Evolutionary conservation across 441 rosid genomes (phyloP), one percentile per base, ranked within the genome.

Genomic region (Aleurites moluccanus): DNA sequence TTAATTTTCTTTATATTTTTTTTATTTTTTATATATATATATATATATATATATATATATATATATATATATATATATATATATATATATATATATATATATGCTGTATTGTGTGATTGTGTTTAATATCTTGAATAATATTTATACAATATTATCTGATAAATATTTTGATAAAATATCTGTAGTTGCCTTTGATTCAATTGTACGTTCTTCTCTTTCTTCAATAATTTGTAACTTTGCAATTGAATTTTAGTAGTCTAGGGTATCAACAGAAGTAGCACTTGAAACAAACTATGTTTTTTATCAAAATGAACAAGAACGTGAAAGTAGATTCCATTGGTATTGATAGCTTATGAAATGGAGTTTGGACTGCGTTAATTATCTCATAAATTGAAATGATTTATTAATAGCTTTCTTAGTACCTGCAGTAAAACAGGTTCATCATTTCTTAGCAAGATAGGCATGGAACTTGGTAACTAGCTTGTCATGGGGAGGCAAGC

Each of bases 401-500:
- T 30, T 52, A 25, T 30, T 52, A 25, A 16, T 16, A 27, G 3
- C 27, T 28, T 53, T 55, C 47, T 50, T 53, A 11, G 28, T 69
- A 21, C 45, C 33, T 69, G 27, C 62, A 38, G 3, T 38, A 14
- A 21, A 42, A 50, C 30, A 70, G 64, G 16, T 44, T 66, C 52
- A 3, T 50, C 4, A 30, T 30, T 56, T 60, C 16, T 11, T 49
- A 49, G 64, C 73, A 30, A 73, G 70, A 8, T 70, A 56, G 73
- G 77, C 77, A 8, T 47, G 78, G 65, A 62, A 82, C 79, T 75
- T 84, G 75, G 68, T 15, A 61, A 82, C n/a, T 49, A 86, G 49
- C 75, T 83, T 79, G 76, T 85, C 89, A 56, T 73, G 83, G 27
- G 89, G 85, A 0, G 91, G 91, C 73, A 67, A 73, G 69, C 42